These are phyloP conservation scores for Ustilago loliicola DNA, from an alignment of 1,284 basidiomycete genomes.

Conservation along the genomic window DNA sequence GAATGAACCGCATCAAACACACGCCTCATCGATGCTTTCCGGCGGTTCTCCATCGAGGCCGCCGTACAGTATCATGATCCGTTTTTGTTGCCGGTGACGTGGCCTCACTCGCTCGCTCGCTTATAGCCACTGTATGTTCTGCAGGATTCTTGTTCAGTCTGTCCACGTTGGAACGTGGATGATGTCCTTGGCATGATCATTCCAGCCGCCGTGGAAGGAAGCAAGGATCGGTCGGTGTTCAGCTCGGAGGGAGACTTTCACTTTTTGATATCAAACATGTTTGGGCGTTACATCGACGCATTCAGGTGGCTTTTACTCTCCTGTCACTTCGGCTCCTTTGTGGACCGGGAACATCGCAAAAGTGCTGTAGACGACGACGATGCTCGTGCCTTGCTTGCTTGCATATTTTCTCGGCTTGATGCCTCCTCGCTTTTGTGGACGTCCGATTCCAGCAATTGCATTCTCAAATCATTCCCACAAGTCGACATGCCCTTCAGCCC, in stretches of 20 bases:
- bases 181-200: too few species aligned
- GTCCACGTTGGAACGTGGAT: too few species aligned
- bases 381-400: background rate
- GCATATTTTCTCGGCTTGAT: background rate
- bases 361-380: background rate
- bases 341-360: background rate
- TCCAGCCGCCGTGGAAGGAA: too few species aligned
- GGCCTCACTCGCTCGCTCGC: background rate
- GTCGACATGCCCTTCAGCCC: too few species aligned
- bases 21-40: background rate
- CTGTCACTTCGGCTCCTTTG: background rate
- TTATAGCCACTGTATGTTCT: too few species aligned
- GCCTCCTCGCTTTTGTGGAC: background rate
- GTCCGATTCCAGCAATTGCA: background rate
- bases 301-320: background rate
- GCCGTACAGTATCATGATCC: background rate
- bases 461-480: background rate
- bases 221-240: too few species aligned
- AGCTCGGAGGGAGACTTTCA: too few species aligned
- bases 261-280: background rate
- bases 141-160: too few species aligned
- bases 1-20: constrained; percentile 2
- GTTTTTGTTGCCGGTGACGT: background rate
- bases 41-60: background rate
- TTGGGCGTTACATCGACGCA: background rate